Base-by-base conservation (phyloP, 73 alveolate genomes). In the Strombidium stylifer region DNA sequence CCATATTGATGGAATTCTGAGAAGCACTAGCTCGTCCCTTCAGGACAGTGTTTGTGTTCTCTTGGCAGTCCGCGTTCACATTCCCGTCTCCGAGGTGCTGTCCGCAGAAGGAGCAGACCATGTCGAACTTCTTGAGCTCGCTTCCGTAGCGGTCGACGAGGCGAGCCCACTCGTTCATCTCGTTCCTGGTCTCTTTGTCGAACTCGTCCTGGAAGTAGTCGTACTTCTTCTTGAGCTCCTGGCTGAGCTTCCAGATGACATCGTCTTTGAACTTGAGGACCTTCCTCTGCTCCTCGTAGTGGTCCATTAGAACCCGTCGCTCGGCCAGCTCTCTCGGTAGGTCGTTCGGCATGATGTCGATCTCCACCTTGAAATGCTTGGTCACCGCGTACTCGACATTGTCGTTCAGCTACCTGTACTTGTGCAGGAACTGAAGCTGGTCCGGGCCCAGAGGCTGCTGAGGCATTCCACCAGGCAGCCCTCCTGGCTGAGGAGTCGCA, bases 311-410 rank as follows among this genome's bases (percentile, higher is more conserved):
- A 31, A 82, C 92, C 46, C 93, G 68, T 40, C 91, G 69, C 46
- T 90, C 98, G 35, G 92, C 90, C 46, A 90, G 73, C 71, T 90
- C 98, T 23, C 86, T 80, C 21, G 98, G 98, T 0, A 79, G 56
- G 50, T 79, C 90, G 35, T 79, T 69, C 0, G 90, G 90, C 27
- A 16, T 41, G 26, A 79, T 81, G n/a, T 75, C 78, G 19, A 79
- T 79, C 12, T 79, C 90, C 0, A 79, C 90, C 71, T 79, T 79
- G 81, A 79, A 79, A 49, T 79, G 90, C 78, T 79, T 79, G 40
- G 90, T 79, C 0, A 59, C 61, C 31, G 81, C 41, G 48, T 81
- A 71, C 51, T 90, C 97, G 3, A 90, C 73, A 81, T 74, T 86
- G 62, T 90, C 97, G 67, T 81, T 84, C 20, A 90, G 57, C 53